Evolutionary conservation across 2,329 filamentous ascomycete genomes (phyloP).

Genomic region (Monosporascus sp.): DNA sequence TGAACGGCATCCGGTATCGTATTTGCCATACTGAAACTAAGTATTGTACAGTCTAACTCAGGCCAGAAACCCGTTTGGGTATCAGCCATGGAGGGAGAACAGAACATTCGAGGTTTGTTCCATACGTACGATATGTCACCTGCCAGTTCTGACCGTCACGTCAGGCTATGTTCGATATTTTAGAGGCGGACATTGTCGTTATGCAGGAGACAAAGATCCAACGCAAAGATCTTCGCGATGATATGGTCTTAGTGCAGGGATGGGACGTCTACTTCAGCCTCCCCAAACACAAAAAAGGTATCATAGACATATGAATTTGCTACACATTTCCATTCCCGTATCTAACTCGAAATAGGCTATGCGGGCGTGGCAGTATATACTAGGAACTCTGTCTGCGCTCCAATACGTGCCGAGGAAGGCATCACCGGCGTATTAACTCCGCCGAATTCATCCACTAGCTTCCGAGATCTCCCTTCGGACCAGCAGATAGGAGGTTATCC

Average conservation of each 20-base stretch:
- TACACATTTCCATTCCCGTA: constrained; percentile 1
- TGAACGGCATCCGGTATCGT: constrained; percentile 72
- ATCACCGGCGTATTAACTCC: constrained; percentile 74
- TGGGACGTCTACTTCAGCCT: constrained; percentile 98
- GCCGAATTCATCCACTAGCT: constrained; percentile 64
- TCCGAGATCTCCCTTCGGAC: constrained; percentile 66
- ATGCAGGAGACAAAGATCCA: constrained; percentile 98
- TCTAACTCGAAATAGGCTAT: constrained; percentile 59
- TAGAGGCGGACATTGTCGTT: constrained; percentile 87
- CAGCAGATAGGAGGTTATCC: constrained; percentile 89
- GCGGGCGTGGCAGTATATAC: constrained; percentile 96
- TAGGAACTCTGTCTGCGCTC: constrained; percentile 75
- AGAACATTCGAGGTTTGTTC: constrained; percentile 59
- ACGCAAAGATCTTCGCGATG: constrained; percentile 82
- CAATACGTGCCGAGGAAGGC: constrained; percentile 91
- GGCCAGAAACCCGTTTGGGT: constrained; percentile 68
- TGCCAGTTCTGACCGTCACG: constrained; percentile 1
- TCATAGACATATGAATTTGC: neutral
- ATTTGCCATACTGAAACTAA: neutral
- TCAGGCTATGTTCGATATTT: constrained; percentile 86
- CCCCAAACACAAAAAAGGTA: constrained; percentile 89
- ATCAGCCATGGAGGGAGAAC: constrained; percentile 73
- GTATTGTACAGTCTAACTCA: constrained; percentile 6
- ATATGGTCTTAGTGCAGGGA: constrained; percentile 90
- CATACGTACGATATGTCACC: neutral